Base-by-base conservation (phyloP, 2,329 filamentous ascomycete species). In the Sporothrix brunneoviolacea region DNA sequence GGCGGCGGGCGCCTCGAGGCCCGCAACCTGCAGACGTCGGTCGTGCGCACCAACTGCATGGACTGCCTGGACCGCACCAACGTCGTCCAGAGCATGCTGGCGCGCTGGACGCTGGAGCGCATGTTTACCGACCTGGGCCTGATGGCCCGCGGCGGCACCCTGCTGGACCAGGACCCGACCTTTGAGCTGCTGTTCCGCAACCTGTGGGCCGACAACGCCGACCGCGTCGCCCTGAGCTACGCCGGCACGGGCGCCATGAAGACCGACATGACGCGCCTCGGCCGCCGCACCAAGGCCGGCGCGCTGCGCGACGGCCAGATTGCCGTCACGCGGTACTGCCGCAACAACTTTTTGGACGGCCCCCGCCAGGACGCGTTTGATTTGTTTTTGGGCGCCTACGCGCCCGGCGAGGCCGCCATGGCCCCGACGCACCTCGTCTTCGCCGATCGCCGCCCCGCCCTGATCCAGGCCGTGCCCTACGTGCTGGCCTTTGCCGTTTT, bases 11-110 rank as follows among this genome's bases (percentile, higher is more conserved):
- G 80, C 16, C 76, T 96, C 12, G 91, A 97, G 60, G 80, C 89
- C 30, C 83, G 90, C 56, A 84, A 80, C 55, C 77, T 81, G 57
- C 93, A 98, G 73, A 88, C 83, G 1, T 90, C 88, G 54, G 91
- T 97, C 15, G 91, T 98, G 57, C 84, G 93, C 48, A 96, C 93
- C 35, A 98, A 98, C 67, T 98, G 93, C 71, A 98, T 98, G 93
- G 93, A 98, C 69, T 98, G 94, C 59, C 79, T 98, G 13, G 93
- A 98, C 68, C 86, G 93, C 48, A 98, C 93, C 48, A 98, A 98
- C 61, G 91, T 98, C 7, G 89, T 98, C 4, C 93, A 98, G 70
- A 95, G 89, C 66, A 95, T 97, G 86, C 80, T 98, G 52, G 93
- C 88, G 9, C 85, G 91, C 46, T 91, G 84, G 79, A 87, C 88